Base-by-base conservation (phyloP, 2,329 filamentous ascomycete genomes). In the Chaetomiaceae sp. region DNA sequence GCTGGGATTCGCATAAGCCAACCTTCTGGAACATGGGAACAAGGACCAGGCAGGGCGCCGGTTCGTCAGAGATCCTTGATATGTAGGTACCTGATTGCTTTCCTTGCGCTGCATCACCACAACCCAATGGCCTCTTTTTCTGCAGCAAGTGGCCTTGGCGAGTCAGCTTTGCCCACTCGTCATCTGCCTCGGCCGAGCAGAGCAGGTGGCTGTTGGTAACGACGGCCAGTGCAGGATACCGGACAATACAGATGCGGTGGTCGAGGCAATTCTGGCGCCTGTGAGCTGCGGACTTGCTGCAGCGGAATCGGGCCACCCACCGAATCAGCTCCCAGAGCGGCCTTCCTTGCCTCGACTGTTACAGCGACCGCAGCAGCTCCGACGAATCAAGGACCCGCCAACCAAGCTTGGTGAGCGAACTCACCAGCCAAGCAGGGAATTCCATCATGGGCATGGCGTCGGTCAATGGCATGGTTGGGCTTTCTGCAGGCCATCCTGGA, bases 271-370 rank as follows among this genome's bases (percentile, higher is more conserved):
- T 44, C 25, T 48, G 27, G 23, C 32, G 18, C 16, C n/a, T 34
- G 29, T 29, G 16, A 29, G 36, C 42, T 30, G 47, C 43, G 42
- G 46, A 33, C 44, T 53, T 5, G 53, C 32, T 60, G 58, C 59
- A 59, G 46, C 46, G 43, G 32, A 45, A 40, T 20, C 51, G 42
- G 46, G 54, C 34, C 50, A 42, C 30, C 45, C 51, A 56, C 53
- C 61, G 57, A 61, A 62, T 62, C 58, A 61, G 53, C 56, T 48
- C 54, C 41, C 25, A 50, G 56, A 52, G 34, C 54, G 50, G 45
- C 51, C 14, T 40, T 45, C 14, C 30, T 36, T 41, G 29, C 14
- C 23, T 55, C 54, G 42, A 59, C 34, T 50, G 45, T 30, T 33
- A 16, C 46, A 48, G 3, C 21, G 9, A 32, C 50, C 46, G 53